Conservation (phyloP, 495 filamentous ascomycete species). For the Hypoxylon subgilvum region DNA sequence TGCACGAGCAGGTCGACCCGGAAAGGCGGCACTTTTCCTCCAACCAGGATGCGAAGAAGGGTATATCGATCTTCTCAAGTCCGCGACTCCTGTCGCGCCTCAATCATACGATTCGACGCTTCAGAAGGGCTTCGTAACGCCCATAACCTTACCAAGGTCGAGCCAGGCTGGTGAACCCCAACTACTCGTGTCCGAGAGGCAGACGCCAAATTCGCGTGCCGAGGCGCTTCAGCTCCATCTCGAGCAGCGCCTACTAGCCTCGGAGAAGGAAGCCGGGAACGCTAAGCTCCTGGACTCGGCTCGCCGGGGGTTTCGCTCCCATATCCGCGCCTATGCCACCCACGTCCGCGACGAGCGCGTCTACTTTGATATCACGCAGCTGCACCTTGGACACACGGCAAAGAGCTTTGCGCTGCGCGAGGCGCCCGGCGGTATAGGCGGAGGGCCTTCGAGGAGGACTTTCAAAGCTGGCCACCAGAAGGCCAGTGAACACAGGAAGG, state of each 20-base stretch:
- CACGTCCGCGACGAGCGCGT: constrained; percentile 85
- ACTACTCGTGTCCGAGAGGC: constrained; percentile 36
- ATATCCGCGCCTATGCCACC: constrained; percentile 92
- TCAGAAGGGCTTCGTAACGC: constrained; percentile 58
- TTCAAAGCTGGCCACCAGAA: constrained; percentile 32
- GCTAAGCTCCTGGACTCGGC: constrained; percentile 68
- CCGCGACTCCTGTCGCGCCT: constrained; percentile 43
- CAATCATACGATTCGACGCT: constrained; percentile 58
- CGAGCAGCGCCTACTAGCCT: constrained; percentile 53
- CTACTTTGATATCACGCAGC: constrained; percentile 84
- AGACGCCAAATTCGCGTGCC: constrained; percentile 52
- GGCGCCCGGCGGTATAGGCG: constrained; percentile 78
- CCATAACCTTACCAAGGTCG: constrained; percentile 45
- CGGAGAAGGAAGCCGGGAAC: constrained; percentile 27
- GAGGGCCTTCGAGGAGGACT: constrained; percentile 49
- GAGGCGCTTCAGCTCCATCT: constrained; percentile 57
- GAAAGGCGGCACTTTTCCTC: constrained; percentile 87
- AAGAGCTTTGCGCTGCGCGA: constrained; percentile 92
- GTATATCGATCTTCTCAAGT: constrained; percentile 76
- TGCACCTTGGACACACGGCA: constrained; percentile 92
- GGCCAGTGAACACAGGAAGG: constrained; percentile 24
- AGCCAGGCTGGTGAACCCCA: constrained; percentile 32
- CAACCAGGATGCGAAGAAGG: constrained; percentile 88
- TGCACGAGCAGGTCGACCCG: constrained; percentile 85
- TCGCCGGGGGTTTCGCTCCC: constrained; percentile 82